These are phyloP conservation scores for Perilla frutescens DNA, from an alignment of 257 asterid genomes.

Conservation along the genomic window DNA sequence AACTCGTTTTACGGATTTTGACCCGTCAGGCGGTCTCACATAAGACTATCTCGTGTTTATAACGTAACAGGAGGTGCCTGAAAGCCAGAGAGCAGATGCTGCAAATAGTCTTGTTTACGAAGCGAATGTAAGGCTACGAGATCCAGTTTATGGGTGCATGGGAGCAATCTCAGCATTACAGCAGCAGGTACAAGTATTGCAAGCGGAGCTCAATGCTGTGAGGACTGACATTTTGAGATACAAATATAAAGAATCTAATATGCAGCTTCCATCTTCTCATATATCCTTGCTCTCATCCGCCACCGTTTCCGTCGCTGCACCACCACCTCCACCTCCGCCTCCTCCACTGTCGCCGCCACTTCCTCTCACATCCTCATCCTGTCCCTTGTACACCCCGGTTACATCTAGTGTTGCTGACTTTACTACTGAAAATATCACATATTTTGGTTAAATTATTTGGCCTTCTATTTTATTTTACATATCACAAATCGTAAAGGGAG, in stretches of 20 bases:
- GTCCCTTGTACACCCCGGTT: slow-evolving; percentile 53
- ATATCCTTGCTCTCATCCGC: slow-evolving; percentile 53
- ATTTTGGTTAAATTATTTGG: slow-evolving; percentile 57
- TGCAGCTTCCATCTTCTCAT: slow-evolving; percentile 40
- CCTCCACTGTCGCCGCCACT: slow-evolving; percentile 9
- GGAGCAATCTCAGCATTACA: slow-evolving; percentile 79
- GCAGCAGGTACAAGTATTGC: slow-evolving; percentile 64
- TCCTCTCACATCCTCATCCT: slow-evolving; percentile 42
- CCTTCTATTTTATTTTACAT: slow-evolving; percentile 24
- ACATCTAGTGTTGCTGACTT: slow-evolving; percentile 54
- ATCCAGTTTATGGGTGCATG: slow-evolving; percentile 94
- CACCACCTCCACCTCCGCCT: slow-evolving; percentile 41
- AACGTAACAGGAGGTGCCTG: slow-evolving; percentile 69
- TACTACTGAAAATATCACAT: slow-evolving; percentile 57
- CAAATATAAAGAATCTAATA: slow-evolving; percentile 52
- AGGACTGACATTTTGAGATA: slow-evolving; percentile 63
- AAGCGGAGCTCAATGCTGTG: slow-evolving; percentile 60
- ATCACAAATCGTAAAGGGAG: slow-evolving; percentile 15
- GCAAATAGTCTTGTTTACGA: slow-evolving; percentile 85
- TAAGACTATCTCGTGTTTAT: too few species aligned
- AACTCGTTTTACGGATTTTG: too few species aligned
- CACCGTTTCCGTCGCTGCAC: slow-evolving; percentile 47
- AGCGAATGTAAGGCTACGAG: slow-evolving; percentile 79
- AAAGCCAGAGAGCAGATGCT: slow-evolving; percentile 77
- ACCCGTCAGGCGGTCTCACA: too few species aligned